Percentiles rank a stretch among this genome's conserved stretches.
These are phyloP conservation scores for Candida golubevii DNA, from an alignment of 805 yeast genomes.

Conservation along the genomic window DNA sequence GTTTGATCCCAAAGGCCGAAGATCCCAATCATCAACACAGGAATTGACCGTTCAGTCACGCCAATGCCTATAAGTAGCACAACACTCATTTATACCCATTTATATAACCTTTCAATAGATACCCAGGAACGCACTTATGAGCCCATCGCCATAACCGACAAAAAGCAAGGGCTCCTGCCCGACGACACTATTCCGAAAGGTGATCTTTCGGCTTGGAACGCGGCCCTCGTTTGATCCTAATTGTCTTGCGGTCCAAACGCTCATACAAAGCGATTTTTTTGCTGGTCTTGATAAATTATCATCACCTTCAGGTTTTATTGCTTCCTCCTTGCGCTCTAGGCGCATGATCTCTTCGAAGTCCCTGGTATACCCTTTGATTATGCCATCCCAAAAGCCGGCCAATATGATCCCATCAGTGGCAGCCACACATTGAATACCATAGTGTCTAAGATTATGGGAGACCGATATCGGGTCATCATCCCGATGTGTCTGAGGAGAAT, in stretches of 20 bases:
- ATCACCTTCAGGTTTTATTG: slow-evolving; percentile 8
- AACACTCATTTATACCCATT: not conserved
- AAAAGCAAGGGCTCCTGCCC: slow-evolving; percentile 30
- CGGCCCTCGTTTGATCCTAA: not conserved
- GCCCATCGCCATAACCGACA: slow-evolving; percentile 54
- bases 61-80: not conserved
- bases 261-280: slow-evolving; percentile 15
- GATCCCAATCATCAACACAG: not conserved
- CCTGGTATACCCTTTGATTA: slow-evolving; percentile 20
- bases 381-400: slow-evolving; percentile 52
- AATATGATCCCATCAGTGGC: slow-evolving; percentile 22
- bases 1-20: not conserved
- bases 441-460: slow-evolving; percentile 12
- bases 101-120: not conserved
- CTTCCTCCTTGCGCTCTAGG: slow-evolving; percentile 12
- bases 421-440: slow-evolving; percentile 19
- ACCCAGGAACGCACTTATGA: slow-evolving; percentile 31
- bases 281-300: slow-evolving; percentile 6
- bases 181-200: slow-evolving; percentile 9
- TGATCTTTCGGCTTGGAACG: slow-evolving; percentile 5
- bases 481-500: not conserved
- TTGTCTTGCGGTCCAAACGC: not conserved
- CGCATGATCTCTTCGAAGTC: slow-evolving; percentile 6
- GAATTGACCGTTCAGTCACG: too few relatives aligned
- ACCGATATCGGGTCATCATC: not conserved